Base-by-base conservation (phyloP, 2,329 filamentous ascomycete genomes). In the Exophiala lecanii-corni region DNA sequence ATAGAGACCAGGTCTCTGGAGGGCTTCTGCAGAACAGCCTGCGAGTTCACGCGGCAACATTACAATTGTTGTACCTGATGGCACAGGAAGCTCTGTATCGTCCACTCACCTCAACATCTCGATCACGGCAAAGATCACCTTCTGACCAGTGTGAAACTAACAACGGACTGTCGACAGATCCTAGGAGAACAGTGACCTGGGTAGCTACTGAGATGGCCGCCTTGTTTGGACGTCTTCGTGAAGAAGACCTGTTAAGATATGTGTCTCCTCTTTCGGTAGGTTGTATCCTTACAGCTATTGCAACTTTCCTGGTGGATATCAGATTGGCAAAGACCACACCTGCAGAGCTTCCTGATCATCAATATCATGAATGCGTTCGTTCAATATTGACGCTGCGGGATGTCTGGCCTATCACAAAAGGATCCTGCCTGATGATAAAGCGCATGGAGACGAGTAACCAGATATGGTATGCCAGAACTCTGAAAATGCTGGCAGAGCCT, bases 1-100 rank as follows among this genome's bases (percentile, higher is more conserved):
- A 45, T 31, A 28, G 19, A n/a, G 42, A 45, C n/a, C 9, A 41
- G 12, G 31, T 5, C 12, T 2, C 2, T 5, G 28, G 28, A 6
- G 13, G 9, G 6, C 15, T 18, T 23, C 15, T 15, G 12, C 9
- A 15, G 9, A 17, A 32, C 9, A 23, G 17, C 36, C 20, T 40
- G 5, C 36, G 26, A 13, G 30, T 45, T 10, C 23, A 40, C 21
- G 16, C 15, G 4, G 26, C 15, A 15, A 9, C 28, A 5, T 28
- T 44, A 12, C 25, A 44, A 17, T 17, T 44, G 28, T 18, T 44
- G 9, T 20, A 39, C 25, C 20, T 44, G 21, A 20, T 34, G 41
- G 35, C 41, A 28, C 9, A 20, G 15, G 41, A 44, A 20, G 26
- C 36, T 15, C 13, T 37, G 28, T 17, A 18, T 5, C 28, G 38